Evolutionary conservation across 2,329 filamentous ascomycete species (phyloP), one percentile per base, ranked within the genome.

Genomic region (Magnaporthiopsis poae): DNA sequence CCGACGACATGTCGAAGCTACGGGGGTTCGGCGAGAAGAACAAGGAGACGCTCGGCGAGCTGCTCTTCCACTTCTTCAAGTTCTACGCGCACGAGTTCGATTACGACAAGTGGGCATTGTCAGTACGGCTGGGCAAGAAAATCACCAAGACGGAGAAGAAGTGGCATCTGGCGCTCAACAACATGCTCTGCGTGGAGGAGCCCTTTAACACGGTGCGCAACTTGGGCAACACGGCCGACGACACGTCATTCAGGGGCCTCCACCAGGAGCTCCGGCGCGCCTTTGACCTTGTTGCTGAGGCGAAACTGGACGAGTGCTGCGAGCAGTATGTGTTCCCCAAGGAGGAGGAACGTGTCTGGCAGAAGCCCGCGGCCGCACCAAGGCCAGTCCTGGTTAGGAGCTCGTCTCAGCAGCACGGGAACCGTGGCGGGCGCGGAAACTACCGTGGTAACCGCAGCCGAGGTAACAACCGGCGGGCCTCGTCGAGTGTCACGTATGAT

Each of bases 31-130:
- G 95, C 1, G 80, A 82, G 60, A 85, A 86, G 71, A 99, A 98
- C 75, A 90, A 89, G 72, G 91, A 96, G 69, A 88, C 89, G 0
- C 76, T 95, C 35, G 94, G 93, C 4, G 86, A 92, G 69, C 83
- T 99, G n/a, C 80, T 99, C 1, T 99, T 98, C 72, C 86, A 93
- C 60, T 99, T 99, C 78, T 99, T 98, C 77, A 88, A 92, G 61
- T 92, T 94, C 72, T 99, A 97, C 74, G 94, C 90, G 1, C 89
- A 97, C 76, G 93, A 97, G 75, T 87, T 98, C 69, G 89, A 98
- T 74, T 98, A 95, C 74, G 90, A 93, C 71, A 90, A 89, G 68
- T 82, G 87, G 69, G 92, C 91, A 12, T 81, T 98, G 59, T 98
- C 95, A 0, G 89, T 99, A 64, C 88, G 93, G 29, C 84, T 90